Percentiles rank a stretch among this genome's conserved stretches.
Evolutionary conservation across 768 basidiomycete species (phyloP).

Genomic region (Lenzites betulinus): DNA sequence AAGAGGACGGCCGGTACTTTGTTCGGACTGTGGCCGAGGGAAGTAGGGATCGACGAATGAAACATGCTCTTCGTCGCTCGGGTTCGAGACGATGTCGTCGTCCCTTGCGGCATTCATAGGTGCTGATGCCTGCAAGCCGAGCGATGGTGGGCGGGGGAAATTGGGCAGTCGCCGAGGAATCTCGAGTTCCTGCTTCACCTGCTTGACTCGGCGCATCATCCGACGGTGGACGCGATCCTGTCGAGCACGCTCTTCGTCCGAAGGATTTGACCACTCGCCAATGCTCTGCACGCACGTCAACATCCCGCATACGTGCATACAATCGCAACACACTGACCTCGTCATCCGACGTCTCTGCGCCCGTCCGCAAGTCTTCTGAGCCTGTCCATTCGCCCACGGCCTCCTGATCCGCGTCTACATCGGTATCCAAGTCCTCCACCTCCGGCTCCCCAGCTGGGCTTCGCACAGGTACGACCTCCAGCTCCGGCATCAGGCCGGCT

Average conservation of each 20-base stretch:
- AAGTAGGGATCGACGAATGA: slow-evolving; percentile 18
- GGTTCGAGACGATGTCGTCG: slow-evolving; percentile 82
- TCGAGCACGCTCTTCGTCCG: slow-evolving; percentile 84
- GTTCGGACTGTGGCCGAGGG: slow-evolving; percentile 46
- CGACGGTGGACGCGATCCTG: slow-evolving; percentile 66
- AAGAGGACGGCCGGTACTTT: slow-evolving; percentile 49
- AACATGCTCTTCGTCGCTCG: slow-evolving; percentile 68
- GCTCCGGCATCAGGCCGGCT: slow-evolving; percentile 21
- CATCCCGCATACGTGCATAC: slow-evolving; percentile 7
- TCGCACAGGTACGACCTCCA: slow-evolving; percentile 26
- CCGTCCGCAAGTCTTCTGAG: slow-evolving; percentile 65
- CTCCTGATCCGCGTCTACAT: slow-evolving; percentile 36
- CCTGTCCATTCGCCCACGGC: slow-evolving; percentile 81
- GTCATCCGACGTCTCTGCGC: slow-evolving; percentile 58
- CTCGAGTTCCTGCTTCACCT: slow-evolving; percentile 48
- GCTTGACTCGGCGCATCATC: slow-evolving; percentile 49
- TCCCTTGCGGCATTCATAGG: slow-evolving; percentile 27
- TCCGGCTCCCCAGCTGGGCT: slow-evolving; percentile 36
- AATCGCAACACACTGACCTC: slow-evolving; percentile 51
- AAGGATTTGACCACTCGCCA: slow-evolving; percentile 89
- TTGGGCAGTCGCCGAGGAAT: slow-evolving; percentile 72
- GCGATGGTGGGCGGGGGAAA: slow-evolving; percentile 75
- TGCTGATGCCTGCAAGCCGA: slow-evolving; percentile 35
- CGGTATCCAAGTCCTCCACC: slow-evolving; percentile 38
- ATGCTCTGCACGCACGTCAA: slow-evolving; percentile 57